A percentile compares a stretch with the other conserved stretches of the same genome.
These are phyloP conservation scores for Ustilago vetiveriae DNA, from an alignment of 1,284 basidiomycete species.

Conservation along the genomic window DNA sequence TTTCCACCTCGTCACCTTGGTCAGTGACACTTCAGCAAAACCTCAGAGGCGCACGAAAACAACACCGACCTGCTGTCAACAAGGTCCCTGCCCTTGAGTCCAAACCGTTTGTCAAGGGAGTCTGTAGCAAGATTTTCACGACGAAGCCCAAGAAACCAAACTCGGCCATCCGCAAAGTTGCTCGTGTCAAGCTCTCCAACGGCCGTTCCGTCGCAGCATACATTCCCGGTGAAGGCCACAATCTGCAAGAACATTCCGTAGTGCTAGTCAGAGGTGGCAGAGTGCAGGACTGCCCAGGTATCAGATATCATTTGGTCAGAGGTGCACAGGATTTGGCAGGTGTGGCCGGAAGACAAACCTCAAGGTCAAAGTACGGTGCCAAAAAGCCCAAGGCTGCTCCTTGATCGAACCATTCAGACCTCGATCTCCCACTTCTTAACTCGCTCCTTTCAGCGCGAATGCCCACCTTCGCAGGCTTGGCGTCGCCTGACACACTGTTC, in stretches of 20 bases:
- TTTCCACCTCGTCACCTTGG: conserved; percentile 54
- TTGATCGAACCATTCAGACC: conserved; percentile 10
- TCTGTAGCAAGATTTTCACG: conserved; percentile 65
- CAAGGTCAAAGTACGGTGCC: conserved; percentile 91
- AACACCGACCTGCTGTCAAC: conserved; percentile 67
- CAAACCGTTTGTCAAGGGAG: conserved; percentile 65
- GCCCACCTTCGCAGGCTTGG: background rate
- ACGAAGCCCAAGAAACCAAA: conserved; percentile 96
- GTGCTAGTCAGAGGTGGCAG: conserved; percentile 92
- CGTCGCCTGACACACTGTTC: background rate
- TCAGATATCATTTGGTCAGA: conserved; percentile 86
- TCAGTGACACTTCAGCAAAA: conserved; percentile 63
- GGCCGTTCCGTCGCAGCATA: conserved; percentile 92
- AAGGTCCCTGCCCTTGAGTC: conserved; percentile 63
- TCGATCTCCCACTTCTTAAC: too few species aligned
- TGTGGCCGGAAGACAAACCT: conserved; percentile 82
- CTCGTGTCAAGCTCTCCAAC: conserved; percentile 88
- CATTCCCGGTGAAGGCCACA: conserved; percentile 96
- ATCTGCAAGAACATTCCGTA: conserved; percentile 96
- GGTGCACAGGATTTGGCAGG: conserved; percentile 91
- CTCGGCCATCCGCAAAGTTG: conserved; percentile 96
- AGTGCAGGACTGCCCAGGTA: conserved; percentile 88
- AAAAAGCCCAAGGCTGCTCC: conserved; percentile 79
- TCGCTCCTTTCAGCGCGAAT: too few species aligned
- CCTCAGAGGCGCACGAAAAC: conserved; percentile 63